phyloP scores from a whole-genome alignment of 176 grass and related monocot species.

The Phoenix dactylifera region DNA sequence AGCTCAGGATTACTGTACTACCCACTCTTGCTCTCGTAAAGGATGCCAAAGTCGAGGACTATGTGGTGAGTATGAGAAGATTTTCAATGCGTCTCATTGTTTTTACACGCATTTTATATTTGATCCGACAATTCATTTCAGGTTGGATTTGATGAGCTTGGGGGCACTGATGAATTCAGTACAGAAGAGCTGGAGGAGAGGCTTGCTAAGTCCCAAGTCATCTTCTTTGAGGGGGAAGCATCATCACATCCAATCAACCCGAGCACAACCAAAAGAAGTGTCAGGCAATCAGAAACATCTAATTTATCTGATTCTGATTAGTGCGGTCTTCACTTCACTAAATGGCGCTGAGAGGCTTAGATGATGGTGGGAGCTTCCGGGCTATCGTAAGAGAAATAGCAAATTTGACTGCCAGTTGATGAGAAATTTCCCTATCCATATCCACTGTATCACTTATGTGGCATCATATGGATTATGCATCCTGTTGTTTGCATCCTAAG shows the following conservation, averaged over 20 bases:
- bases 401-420: too few species aligned
- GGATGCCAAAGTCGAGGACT: slow-evolving; percentile 87
- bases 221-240: slow-evolving; percentile 74
- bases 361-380: too few species aligned
- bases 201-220: slow-evolving; percentile 62
- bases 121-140: slow-evolving; percentile 5
- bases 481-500: too few species aligned
- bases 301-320: slow-evolving; percentile 82
- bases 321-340: not conserved
- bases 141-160: slow-evolving; percentile 95
- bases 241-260: slow-evolving; percentile 31
- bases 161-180: slow-evolving; percentile 75
- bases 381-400: too few species aligned
- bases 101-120: too few species aligned
- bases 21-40: slow-evolving; percentile 90
- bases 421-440: too few species aligned
- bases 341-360: too few species aligned
- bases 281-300: slow-evolving; percentile 53
- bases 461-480: too few species aligned
- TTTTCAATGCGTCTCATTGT: too few species aligned
- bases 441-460: too few species aligned
- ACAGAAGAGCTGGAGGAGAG: slow-evolving; percentile 87
- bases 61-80: slow-evolving; percentile 47
- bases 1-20: slow-evolving; percentile 72
- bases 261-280: slow-evolving; percentile 36